Evolutionary conservation across 192 early-diverging fungal species (phyloP).

Genomic region (Linnemannia elongata): DNA sequence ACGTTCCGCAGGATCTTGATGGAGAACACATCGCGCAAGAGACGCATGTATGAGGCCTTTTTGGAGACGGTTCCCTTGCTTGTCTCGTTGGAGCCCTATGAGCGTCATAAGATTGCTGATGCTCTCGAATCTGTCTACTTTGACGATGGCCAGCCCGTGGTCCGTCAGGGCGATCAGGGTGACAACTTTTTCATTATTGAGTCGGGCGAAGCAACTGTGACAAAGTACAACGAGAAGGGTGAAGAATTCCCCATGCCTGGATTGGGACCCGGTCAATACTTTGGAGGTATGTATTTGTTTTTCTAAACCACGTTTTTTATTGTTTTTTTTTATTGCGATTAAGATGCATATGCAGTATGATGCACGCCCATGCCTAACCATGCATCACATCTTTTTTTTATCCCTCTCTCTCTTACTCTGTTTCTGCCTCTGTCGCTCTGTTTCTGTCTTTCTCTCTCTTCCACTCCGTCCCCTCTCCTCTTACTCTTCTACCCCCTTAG

Average conservation of each 20-base stretch:
- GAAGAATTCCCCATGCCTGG: constrained; percentile 80
- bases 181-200: constrained; percentile 98
- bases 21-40: constrained; percentile 96
- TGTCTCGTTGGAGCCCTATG: constrained; percentile 94
- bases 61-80: constrained; percentile 94
- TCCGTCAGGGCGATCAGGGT: constrained; percentile 94
- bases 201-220: constrained; percentile 87
- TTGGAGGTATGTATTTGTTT: constrained; percentile 81
- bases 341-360: constrained; percentile 8
- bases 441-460: background rate
- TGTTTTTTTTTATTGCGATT: background rate
- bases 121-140: constrained; percentile 93
- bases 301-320: constrained; percentile 12
- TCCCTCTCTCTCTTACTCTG: background rate
- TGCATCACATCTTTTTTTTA: constrained; percentile 12
- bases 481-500: constrained; percentile 60
- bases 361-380: constrained; percentile 6
- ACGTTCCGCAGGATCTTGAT: constrained; percentile 97
- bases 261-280: constrained; percentile 91
- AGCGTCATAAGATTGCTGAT: constrained; percentile 99
- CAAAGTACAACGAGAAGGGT: constrained; percentile 84
- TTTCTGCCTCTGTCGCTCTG: background rate
- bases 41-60: constrained; percentile 97
- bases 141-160: constrained; percentile 86
- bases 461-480: background rate